phyloP scores from a whole-genome alignment of 1,284 basidiomycete species.

The Irpex lacteus region DNA sequence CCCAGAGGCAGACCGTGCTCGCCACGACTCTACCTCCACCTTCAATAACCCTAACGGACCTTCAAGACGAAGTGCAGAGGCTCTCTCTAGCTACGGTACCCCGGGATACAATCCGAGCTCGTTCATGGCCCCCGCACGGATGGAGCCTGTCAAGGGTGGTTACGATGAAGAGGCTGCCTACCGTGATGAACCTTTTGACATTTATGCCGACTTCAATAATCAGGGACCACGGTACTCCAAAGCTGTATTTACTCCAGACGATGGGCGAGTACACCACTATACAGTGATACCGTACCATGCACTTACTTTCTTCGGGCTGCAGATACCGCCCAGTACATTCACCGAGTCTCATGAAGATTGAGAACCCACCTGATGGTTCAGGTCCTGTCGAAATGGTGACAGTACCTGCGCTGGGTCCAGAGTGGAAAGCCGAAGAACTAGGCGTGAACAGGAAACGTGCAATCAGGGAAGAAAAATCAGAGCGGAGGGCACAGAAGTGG shows the following conservation, averaged over 20 bases:
- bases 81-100: slow-evolving; percentile 34
- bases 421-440: slow-evolving; percentile 81
- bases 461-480: slow-evolving; percentile 54
- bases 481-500: slow-evolving; percentile 45
- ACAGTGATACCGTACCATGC: slow-evolving; percentile 8
- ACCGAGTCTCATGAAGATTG: slow-evolving; percentile 29
- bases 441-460: slow-evolving; percentile 70
- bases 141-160: slow-evolving; percentile 73
- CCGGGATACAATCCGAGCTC: slow-evolving; percentile 72
- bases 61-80: slow-evolving; percentile 43
- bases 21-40: slow-evolving; percentile 68
- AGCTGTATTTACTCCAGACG: slow-evolving; percentile 43
- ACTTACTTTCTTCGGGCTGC: background rate
- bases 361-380: slow-evolving; percentile 34
- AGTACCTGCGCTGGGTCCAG: slow-evolving; percentile 82
- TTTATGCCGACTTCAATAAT: slow-evolving; percentile 92
- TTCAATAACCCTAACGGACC: slow-evolving; percentile 43
- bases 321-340: slow-evolving; percentile 57
- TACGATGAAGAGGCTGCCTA: slow-evolving; percentile 50
- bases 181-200: slow-evolving; percentile 67
- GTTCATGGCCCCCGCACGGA: slow-evolving; percentile 61
- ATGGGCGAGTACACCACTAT: slow-evolving; percentile 32
- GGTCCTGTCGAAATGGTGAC: slow-evolving; percentile 79
- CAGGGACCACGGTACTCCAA: slow-evolving; percentile 75
- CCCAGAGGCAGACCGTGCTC: slow-evolving; percentile 33